Conservation (phyloP, 2,329 filamentous ascomycete genomes). For the Neofusicoccum kwambonambiense region DNA sequence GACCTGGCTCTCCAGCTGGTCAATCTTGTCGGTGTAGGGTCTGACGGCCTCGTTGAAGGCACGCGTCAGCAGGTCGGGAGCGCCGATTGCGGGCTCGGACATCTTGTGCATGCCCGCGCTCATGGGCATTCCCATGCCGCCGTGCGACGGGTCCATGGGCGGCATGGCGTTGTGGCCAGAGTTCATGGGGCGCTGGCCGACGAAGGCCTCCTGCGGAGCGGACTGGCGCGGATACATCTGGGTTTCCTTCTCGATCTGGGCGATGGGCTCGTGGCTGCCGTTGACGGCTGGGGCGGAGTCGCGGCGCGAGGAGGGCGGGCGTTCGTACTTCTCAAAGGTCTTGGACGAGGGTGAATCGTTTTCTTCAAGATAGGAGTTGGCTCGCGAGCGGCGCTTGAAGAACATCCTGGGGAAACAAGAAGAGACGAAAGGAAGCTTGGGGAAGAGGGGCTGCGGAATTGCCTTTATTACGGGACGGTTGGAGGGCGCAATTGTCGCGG, state of each 20-base stretch:
- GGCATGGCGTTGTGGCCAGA: conserved; percentile 23
- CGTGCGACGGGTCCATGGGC: conserved; percentile 27
- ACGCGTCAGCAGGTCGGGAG: conserved; percentile 50
- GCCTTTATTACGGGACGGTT: conserved; percentile 11
- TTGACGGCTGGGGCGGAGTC: conserved; percentile 28
- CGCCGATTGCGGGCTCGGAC: conserved; percentile 38
- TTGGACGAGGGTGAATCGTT: conserved; percentile 33
- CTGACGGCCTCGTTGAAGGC: conserved; percentile 55
- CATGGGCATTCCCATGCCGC: conserved; percentile 17
- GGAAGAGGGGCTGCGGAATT: conserved; percentile 20
- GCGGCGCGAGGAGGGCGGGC: conserved; percentile 40
- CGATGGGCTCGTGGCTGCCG: conserved; percentile 28
- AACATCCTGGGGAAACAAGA: conserved; percentile 40
- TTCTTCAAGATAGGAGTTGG: conserved; percentile 50
- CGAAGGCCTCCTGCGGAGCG: conserved; percentile 40
- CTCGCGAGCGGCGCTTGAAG: conserved; percentile 50
- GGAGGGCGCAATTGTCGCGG: not conserved
- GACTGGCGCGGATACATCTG: conserved; percentile 47
- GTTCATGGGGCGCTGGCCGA: conserved; percentile 20
- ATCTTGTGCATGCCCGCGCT: conserved; percentile 23
- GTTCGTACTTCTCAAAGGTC: conserved; percentile 40
- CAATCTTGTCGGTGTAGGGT: conserved; percentile 54
- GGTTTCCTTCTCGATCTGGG: conserved; percentile 27
- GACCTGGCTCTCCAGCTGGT: conserved; percentile 51
- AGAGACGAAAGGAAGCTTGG: conserved; percentile 22